Base-by-base conservation (phyloP, 345 rosid species). In the Physaria fendleri region DNA sequence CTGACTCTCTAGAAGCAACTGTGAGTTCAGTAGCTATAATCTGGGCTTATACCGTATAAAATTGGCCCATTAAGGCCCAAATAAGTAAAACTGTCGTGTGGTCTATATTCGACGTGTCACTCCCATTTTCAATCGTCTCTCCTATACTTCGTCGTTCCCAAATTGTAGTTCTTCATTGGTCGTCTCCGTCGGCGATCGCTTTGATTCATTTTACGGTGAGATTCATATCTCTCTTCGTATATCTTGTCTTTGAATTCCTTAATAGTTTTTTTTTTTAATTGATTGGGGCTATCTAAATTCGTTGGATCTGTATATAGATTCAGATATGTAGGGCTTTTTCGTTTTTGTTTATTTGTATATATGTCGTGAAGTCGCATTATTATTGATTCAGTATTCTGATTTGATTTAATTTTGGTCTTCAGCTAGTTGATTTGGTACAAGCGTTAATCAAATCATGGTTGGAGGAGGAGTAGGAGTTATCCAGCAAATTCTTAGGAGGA, bases 381-480 rank as follows among this genome's bases (percentile, higher is more conserved):
- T 14, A 9, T 14, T 47, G 33, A 2, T 47, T 32, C 3, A 0
- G 49, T 22, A n/a, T 22, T 22, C n/a, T 53, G 28, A 28, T 21
- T 47, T 21, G 18, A 55, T 56, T 56, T n/a, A 12, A 1, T 27
- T 21, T 56, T 55, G 30, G 53, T 30, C 71, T 62, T n/a, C 66
- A 68, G 71, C 59, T 69, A 66, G 23, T 47, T 54, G 48, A 61
- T 69, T 69, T 65, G 65, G 65, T 73, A 77, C 77, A 69, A 59
- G 55, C 56, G 63, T 46, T 68, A n/a, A 17, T 67, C 62, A 76
- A 75, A 92, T n/a, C n/a, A n/a, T 92, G 98, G 90, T 78, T 81
- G 96, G 96, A 75, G 92, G 88, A 65, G 96, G 93, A 63, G 58
- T 88, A 65, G 96, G 93, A 63, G 58, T 88, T 42, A 85, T 92